Evolutionary conservation across 2,329 filamentous ascomycete genomes (phyloP).

Genomic region (Colletotrichum kahawae): DNA sequence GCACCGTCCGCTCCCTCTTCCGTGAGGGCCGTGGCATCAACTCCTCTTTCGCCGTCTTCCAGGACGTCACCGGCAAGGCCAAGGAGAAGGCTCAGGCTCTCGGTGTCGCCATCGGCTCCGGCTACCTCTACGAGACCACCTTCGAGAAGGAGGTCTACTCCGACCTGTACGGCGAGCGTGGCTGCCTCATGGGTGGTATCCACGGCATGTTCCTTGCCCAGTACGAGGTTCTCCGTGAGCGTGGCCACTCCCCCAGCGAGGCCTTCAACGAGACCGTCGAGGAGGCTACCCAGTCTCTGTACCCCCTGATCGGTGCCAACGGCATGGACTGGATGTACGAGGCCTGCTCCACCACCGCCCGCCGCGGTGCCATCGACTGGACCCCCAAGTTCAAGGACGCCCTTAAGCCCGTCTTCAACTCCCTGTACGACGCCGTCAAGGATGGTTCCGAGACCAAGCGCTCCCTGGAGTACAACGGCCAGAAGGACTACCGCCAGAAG

Average conservation of each 20-base stretch:
- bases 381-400: conserved; percentile 95
- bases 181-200: conserved; percentile 99
- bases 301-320: conserved; percentile 95
- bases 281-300: conserved; percentile 97
- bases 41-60: conserved; percentile 97
- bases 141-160: conserved; percentile 99
- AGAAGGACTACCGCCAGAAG: conserved; percentile 94
- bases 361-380: conserved; percentile 99
- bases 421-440: conserved; percentile 91
- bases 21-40: conserved; percentile 99
- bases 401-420: conserved; percentile 98
- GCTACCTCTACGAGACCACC: conserved; percentile 99
- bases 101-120: conserved; percentile 94
- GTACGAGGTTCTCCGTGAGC: conserved; percentile 99
- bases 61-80: conserved; percentile 97
- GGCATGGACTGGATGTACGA: conserved; percentile 99
- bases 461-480: conserved; percentile 96
- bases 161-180: conserved; percentile 99
- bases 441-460: conserved; percentile 94
- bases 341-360: conserved; percentile 97
- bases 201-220: conserved; percentile 99
- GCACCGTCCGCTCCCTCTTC: conserved; percentile 98
- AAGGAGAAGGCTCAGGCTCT: conserved; percentile 97
- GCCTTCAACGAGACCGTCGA: conserved; percentile 99
- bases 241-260: conserved; percentile 95